Conservation (phyloP, 2,329 filamentous ascomycete species). For the Aspergillus uvarum region DNA sequence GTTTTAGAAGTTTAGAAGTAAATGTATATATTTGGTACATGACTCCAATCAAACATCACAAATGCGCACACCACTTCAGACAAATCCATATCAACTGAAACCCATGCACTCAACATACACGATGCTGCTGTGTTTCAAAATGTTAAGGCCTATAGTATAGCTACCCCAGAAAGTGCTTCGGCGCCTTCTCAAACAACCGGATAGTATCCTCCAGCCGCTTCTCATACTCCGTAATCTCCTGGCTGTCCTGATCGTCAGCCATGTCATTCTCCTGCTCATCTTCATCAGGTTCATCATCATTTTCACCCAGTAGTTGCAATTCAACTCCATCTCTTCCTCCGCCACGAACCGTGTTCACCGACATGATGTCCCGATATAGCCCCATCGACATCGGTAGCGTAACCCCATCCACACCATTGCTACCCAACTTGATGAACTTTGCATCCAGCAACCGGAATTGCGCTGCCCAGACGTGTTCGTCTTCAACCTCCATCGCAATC, state of each 20-base stretch:
- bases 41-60: too few relatives aligned
- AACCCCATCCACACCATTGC: conserved; percentile 8
- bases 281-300: background rate
- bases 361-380: conserved; percentile 27
- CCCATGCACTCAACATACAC: too few relatives aligned
- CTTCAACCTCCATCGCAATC: conserved; percentile 24
- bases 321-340: conserved; percentile 3
- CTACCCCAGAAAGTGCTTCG: conserved; percentile 22
- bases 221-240: conserved; percentile 22
- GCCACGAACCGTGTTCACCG: conserved; percentile 19
- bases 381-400: conserved; percentile 19
- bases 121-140: too few relatives aligned
- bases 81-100: too few relatives aligned
- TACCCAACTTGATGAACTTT: conserved; percentile 17
- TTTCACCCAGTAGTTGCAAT: conserved; percentile 8
- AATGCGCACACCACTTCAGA: too few relatives aligned
- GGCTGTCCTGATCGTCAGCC: conserved; percentile 19
- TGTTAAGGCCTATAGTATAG: too few relatives aligned
- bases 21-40: too few relatives aligned
- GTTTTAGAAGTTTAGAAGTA: too few relatives aligned
- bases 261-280: background rate
- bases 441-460: conserved; percentile 28
- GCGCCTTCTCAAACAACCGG: conserved; percentile 24
- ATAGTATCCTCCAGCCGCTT: conserved; percentile 25
- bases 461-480: conserved; percentile 29